A percentile compares a stretch with the other conserved stretches of the same genome.
phyloP scores from a whole-genome alignment of 2,329 filamentous ascomycete genomes.

The Aspergillus spinulosporus region DNA sequence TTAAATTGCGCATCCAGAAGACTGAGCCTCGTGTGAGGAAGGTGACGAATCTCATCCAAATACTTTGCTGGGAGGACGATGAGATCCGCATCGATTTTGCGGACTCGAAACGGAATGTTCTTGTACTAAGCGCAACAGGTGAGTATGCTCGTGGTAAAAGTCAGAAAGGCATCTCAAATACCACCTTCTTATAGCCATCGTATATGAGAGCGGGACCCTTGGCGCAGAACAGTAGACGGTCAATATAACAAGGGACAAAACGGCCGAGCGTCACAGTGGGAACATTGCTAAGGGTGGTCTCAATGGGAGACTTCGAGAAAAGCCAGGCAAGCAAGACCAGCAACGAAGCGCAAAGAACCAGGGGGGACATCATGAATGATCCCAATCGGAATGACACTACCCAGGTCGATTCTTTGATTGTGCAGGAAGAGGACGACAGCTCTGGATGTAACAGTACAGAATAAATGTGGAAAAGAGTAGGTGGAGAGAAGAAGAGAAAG shows the following conservation, averaged over 20 bases:
- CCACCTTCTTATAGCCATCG: conserved; percentile 29
- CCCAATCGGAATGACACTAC: background rate
- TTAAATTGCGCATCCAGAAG: conserved; percentile 31
- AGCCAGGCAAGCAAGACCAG: background rate
- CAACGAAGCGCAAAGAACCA: background rate
- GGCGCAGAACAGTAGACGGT: conserved; percentile 29
- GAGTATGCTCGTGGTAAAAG: background rate
- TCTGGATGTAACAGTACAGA: no score
- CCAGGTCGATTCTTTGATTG: no score
- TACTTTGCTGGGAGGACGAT: conserved; percentile 32
- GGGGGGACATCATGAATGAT: background rate
- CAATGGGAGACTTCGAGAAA: background rate
- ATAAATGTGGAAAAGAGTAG: no score
- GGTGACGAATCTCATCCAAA: conserved; percentile 26
- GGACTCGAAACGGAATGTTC: conserved; percentile 28
- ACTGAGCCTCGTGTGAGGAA: conserved; percentile 25
- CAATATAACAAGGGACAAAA: conserved; percentile 28
- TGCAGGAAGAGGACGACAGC: no score
- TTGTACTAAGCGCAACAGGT: conserved; percentile 25
- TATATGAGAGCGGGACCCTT: conserved; percentile 26
- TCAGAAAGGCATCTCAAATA: background rate
- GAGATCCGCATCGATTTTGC: conserved; percentile 32
- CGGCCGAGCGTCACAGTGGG: conserved; percentile 25
- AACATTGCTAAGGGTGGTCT: conserved; percentile 11
- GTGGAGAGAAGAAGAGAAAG: no score